Conservation (phyloP, 257 asterid species). For the Plantago elongata region DNA sequence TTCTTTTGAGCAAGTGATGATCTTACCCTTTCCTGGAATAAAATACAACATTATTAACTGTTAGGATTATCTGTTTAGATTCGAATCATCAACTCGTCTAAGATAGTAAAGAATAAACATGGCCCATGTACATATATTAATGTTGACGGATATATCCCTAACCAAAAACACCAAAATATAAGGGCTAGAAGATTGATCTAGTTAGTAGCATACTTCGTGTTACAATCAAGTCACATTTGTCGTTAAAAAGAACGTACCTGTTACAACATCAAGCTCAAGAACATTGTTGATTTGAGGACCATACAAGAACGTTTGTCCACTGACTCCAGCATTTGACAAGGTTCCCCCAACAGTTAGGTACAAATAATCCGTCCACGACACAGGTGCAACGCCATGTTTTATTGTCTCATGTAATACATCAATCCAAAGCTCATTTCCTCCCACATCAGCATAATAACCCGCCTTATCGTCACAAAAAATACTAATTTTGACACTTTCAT, state of each 20-base stretch:
- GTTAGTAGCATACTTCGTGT: too few relatives aligned
- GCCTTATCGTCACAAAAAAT: constrained; percentile 35
- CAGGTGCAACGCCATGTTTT: constrained; percentile 48
- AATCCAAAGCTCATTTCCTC: constrained; percentile 68
- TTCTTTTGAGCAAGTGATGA: constrained; percentile 41
- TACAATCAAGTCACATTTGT: too few relatives aligned
- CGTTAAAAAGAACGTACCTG: constrained; percentile 32
- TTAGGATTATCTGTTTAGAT: too few relatives aligned
- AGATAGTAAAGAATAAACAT: too few relatives aligned
- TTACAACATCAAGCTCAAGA: constrained; percentile 56
- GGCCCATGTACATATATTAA: too few relatives aligned
- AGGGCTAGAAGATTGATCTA: too few relatives aligned
- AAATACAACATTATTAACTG: too few relatives aligned
- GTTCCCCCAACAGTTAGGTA: constrained; percentile 72
- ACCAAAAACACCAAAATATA: too few relatives aligned
- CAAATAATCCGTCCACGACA: constrained; percentile 70
- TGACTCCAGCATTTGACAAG: constrained; percentile 66
- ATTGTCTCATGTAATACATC: constrained; percentile 38
- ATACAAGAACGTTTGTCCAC: constrained; percentile 59
- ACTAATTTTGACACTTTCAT: constrained; percentile 23
- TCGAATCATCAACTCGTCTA: too few relatives aligned
- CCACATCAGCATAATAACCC: constrained; percentile 53
- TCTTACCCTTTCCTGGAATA: constrained; percentile 43
- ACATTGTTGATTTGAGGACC: constrained; percentile 81
- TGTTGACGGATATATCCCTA: too few relatives aligned